phyloP scores from a whole-genome alignment of 352 stramenopile genomes.

The Pythium coloratum region DNA sequence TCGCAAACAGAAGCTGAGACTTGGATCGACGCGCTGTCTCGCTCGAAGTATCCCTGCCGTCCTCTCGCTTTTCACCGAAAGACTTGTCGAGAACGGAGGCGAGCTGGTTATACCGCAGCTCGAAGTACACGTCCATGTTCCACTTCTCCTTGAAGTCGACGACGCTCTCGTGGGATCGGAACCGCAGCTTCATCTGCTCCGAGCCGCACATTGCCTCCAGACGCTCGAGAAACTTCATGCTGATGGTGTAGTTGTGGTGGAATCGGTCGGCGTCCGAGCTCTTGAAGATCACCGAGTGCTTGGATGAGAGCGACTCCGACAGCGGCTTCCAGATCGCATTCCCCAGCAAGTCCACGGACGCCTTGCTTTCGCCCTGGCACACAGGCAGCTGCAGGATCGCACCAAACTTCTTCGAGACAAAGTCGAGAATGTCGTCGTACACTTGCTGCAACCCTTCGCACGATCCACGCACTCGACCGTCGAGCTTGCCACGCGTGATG shows the following conservation, averaged over 20 bases:
- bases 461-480: slow-evolving; percentile 67
- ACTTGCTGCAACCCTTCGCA: slow-evolving; percentile 74
- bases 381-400: slow-evolving; percentile 58
- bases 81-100: slow-evolving; percentile 48
- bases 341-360: slow-evolving; percentile 72
- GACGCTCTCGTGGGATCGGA: slow-evolving; percentile 69
- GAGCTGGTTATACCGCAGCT: slow-evolving; percentile 66
- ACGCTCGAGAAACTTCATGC: slow-evolving; percentile 62
- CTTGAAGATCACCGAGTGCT: slow-evolving; percentile 83
- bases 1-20: slow-evolving; percentile 47
- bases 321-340: slow-evolving; percentile 85
- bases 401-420: slow-evolving; percentile 69
- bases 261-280: slow-evolving; percentile 76
- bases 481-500: slow-evolving; percentile 73
- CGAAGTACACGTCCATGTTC: slow-evolving; percentile 89
- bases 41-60: slow-evolving; percentile 23
- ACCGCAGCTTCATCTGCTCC: slow-evolving; percentile 57
- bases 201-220: slow-evolving; percentile 67
- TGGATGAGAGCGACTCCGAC: slow-evolving; percentile 58
- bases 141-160: slow-evolving; percentile 86
- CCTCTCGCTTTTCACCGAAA: slow-evolving; percentile 32
- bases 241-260: slow-evolving; percentile 80
- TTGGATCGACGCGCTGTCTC: slow-evolving; percentile 2
- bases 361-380: slow-evolving; percentile 68
- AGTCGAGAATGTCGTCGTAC: slow-evolving; percentile 74